phyloP scores from a whole-genome alignment of 495 filamentous ascomycete genomes.

The Podospora australis region DNA sequence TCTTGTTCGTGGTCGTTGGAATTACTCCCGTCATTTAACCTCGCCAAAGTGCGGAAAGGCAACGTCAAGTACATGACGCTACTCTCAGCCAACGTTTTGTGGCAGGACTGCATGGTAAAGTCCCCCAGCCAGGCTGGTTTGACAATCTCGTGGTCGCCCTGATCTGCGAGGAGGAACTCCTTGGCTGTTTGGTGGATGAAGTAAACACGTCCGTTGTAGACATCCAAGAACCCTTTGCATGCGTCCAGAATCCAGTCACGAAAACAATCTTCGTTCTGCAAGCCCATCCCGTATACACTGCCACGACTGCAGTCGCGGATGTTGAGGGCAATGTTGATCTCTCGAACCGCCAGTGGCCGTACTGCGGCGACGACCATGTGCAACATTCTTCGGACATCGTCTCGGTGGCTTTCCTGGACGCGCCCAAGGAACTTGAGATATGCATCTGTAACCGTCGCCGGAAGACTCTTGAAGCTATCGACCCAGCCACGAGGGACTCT shows the following conservation, averaged over 20 bases:
- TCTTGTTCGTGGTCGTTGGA: neutral
- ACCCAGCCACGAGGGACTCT: conserved; percentile 15
- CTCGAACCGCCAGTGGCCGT: conserved; percentile 14
- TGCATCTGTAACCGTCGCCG: conserved; percentile 14
- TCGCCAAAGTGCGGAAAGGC: neutral
- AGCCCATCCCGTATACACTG: conserved; percentile 9
- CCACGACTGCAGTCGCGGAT: conserved; percentile 12
- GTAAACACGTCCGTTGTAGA: conserved; percentile 26
- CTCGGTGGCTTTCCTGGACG: conserved; percentile 10
- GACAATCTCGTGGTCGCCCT: neutral
- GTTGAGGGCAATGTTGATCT: conserved; percentile 20
- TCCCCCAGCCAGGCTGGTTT: conserved; percentile 14
- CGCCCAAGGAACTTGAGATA: conserved; percentile 13
- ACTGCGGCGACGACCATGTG: conserved; percentile 14
- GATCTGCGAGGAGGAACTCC: conserved; percentile 27
- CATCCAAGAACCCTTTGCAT: conserved; percentile 28
- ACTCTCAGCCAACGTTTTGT: conserved; percentile 12
- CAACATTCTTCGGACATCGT: conserved; percentile 14
- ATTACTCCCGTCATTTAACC: neutral
- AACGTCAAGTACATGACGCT: conserved; percentile 15
- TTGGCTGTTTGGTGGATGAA: conserved; percentile 42
- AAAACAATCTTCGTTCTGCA: conserved; percentile 12
- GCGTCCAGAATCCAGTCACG: conserved; percentile 21
- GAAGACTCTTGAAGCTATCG: conserved; percentile 12
- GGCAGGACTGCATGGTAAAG: conserved; percentile 10